Evolutionary conservation across 139 green algal genomes (phyloP).

Genomic region (Tetratostichococcus sp.): DNA sequence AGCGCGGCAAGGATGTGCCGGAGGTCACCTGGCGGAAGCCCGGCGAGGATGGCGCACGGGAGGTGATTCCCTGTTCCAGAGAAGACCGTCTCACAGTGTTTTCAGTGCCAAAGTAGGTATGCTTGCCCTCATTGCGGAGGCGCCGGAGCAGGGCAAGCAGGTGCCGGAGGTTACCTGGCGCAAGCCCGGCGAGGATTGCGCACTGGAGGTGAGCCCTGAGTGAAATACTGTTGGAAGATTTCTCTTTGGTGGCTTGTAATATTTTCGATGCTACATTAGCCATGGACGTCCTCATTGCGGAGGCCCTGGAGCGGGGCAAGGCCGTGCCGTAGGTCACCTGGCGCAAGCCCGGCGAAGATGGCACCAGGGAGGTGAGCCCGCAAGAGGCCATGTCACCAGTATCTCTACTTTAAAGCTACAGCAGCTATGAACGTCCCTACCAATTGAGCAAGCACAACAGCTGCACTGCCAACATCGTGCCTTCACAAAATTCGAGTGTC

Average conservation of each 20-base stretch:
- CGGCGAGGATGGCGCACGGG: slow-evolving; percentile 58
- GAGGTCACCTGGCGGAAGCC: slow-evolving; percentile 83
- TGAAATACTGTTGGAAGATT: too few relatives aligned
- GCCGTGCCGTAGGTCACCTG: slow-evolving; percentile 86
- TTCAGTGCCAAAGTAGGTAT: neutral
- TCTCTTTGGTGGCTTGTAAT: too few relatives aligned
- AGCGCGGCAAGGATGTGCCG: slow-evolving; percentile 57
- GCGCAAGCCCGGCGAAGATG: slow-evolving; percentile 70
- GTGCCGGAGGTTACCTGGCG: slow-evolving; percentile 89
- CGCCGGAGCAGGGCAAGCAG: slow-evolving; percentile 20
- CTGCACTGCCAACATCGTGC: too few relatives aligned
- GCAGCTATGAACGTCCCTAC: too few relatives aligned
- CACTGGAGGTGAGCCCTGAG: slow-evolving; percentile 25
- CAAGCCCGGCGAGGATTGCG: slow-evolving; percentile 66
- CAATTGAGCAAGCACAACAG: too few relatives aligned
- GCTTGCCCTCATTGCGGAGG: slow-evolving; percentile 46
- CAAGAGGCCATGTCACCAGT: too few relatives aligned
- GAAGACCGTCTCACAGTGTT: too few relatives aligned
- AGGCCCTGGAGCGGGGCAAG: slow-evolving; percentile 49
- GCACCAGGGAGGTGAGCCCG: slow-evolving; percentile 27
- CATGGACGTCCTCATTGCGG: slow-evolving; percentile 65
- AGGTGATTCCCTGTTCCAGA: too few relatives aligned
- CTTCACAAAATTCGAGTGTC: too few relatives aligned
- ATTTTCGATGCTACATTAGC: too few relatives aligned
- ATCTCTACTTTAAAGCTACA: too few relatives aligned